A percentile compares a stretch with the other conserved stretches of the same genome.
Evolutionary conservation across 2,329 filamentous ascomycete species (phyloP).

Genomic region (Myriangium duriaei): DNA sequence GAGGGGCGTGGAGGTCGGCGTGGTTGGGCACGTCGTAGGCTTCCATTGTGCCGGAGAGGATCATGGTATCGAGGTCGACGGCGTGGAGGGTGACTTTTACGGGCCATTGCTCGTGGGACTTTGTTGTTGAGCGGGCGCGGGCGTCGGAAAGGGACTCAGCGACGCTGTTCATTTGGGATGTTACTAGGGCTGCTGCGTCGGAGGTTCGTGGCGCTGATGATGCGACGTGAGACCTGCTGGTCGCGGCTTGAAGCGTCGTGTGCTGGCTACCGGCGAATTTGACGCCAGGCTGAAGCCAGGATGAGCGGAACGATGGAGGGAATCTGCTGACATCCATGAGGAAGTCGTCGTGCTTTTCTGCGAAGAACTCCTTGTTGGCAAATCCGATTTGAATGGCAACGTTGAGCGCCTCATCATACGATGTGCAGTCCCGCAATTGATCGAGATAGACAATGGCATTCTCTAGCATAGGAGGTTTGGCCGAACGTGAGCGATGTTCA

Average conservation of each 20-base stretch:
- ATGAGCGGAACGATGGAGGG: constrained; percentile 40
- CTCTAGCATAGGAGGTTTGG: constrained; percentile 32
- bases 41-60: constrained; percentile 55
- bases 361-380: constrained; percentile 39
- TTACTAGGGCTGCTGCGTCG: constrained; percentile 27
- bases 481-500: neutral
- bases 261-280: constrained; percentile 51
- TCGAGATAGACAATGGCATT: constrained; percentile 51
- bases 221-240: constrained; percentile 13
- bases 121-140: neutral
- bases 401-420: constrained; percentile 42
- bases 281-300: constrained; percentile 50
- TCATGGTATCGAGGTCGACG: constrained; percentile 49
- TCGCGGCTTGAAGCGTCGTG: constrained; percentile 27
- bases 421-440: constrained; percentile 41
- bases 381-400: constrained; percentile 42
- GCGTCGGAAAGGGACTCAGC: neutral
- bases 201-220: constrained; percentile 16
- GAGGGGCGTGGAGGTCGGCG: constrained; percentile 31
- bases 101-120: constrained; percentile 44
- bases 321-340: constrained; percentile 42
- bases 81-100: constrained; percentile 54
- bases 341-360: constrained; percentile 43
- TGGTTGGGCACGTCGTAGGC: constrained; percentile 52
- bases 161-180: constrained; percentile 16